phyloP scores from a whole-genome alignment of 148 eudicot species.

The Cornus suecica region DNA sequence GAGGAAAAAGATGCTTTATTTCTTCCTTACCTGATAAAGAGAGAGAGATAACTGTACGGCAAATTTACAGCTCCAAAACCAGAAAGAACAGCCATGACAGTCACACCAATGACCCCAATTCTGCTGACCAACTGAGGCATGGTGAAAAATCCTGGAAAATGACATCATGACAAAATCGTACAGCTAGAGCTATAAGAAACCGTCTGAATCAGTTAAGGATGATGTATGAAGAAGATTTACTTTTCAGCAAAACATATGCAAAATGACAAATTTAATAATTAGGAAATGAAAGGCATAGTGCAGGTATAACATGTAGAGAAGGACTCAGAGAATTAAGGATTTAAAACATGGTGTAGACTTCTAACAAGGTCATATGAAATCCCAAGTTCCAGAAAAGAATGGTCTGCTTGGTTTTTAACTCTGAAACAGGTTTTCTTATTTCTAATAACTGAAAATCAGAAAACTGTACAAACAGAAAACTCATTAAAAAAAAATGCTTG shows the following conservation, averaged over 20 bases:
- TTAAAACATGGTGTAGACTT: background rate
- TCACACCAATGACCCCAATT: conserved; percentile 97
- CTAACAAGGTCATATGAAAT: background rate
- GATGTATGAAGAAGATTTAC: background rate
- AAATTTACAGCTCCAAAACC: conserved; percentile 99
- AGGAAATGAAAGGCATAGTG: background rate
- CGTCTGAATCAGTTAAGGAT: background rate
- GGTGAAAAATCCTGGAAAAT: conserved; percentile 80
- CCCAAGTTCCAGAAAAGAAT: background rate
- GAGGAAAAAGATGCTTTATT: no score
- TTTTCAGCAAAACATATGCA: background rate
- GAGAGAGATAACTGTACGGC: conserved; percentile 94
- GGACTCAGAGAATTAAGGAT: background rate
- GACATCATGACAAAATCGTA: conserved; percentile 11
- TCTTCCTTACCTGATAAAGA: conserved; percentile 75
- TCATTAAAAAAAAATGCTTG: no score
- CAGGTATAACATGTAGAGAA: background rate
- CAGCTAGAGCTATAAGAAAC: background rate
- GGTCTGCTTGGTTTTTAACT: no score
- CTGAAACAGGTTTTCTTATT: no score
- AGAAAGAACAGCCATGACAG: conserved; percentile 95
- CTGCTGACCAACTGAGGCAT: conserved; percentile 97
- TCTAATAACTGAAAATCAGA: no score
- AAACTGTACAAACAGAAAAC: no score
- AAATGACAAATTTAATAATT: background rate